phyloP scores from a whole-genome alignment of 371 early-diverging fungal species.

The Zychaea mexicana region DNA sequence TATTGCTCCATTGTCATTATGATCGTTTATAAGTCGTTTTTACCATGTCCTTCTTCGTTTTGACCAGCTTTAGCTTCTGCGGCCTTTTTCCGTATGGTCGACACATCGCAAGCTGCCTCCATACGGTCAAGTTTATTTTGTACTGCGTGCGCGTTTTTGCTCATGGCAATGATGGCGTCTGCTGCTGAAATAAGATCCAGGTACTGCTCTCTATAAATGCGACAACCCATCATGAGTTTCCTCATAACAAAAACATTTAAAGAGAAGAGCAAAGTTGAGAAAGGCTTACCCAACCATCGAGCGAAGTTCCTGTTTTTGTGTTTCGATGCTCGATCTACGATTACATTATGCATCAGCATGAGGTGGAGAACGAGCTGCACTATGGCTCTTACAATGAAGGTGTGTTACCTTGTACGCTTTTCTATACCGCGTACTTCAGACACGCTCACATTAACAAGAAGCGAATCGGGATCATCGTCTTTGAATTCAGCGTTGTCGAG shows the following conservation, averaged over 20 bases:
- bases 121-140: conserved; percentile 62
- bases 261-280: too few relatives aligned
- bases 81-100: conserved; percentile 44
- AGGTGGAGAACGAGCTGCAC: not conserved
- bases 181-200: conserved; percentile 85
- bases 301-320: conserved; percentile 79
- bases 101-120: conserved; percentile 60
- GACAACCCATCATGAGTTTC: too few relatives aligned
- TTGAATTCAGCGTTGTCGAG: not conserved
- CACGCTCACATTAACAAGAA: conserved; percentile 20
- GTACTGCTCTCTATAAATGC: conserved; percentile 88
- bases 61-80: conserved; percentile 2
- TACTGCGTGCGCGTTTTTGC: conserved; percentile 55
- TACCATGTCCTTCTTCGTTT: conserved; percentile 19
- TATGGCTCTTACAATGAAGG: too few relatives aligned
- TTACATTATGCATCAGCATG: not conserved
- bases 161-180: conserved; percentile 80
- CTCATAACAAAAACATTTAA: not conserved
- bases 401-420: conserved; percentile 19
- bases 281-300: conserved; percentile 82
- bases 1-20: not conserved
- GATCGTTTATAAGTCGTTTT: too few relatives aligned
- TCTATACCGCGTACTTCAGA: conserved; percentile 26
- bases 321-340: conserved; percentile 68
- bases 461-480: conserved; percentile 19